phyloP scores from a whole-genome alignment of 1,284 basidiomycete species.

The Cerioporus squamosus region DNA sequence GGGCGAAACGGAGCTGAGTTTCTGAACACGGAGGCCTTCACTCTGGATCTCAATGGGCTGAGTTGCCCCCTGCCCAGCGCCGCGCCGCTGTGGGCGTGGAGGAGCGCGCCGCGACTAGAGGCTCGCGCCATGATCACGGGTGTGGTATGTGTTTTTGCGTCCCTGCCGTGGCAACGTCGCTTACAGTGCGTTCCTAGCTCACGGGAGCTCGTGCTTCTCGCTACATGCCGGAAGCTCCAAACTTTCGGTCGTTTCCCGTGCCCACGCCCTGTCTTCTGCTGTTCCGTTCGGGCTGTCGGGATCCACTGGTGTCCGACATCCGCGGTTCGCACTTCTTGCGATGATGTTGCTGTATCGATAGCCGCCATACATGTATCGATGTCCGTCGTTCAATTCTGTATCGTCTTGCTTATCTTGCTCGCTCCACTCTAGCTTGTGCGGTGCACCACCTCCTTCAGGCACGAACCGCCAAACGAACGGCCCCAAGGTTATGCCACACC shows the following conservation, averaged over 20 bases:
- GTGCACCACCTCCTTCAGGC: background rate
- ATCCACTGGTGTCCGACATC: background rate
- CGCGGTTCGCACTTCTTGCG: background rate
- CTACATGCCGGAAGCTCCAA: background rate
- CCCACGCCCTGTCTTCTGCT: background rate
- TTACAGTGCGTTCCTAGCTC: conserved; percentile 5
- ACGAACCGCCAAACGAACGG: background rate
- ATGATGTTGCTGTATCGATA: conserved; percentile 1
- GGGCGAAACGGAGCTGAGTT: conserved; percentile 19
- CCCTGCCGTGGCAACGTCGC: background rate
- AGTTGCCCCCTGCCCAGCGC: conserved; percentile 2
- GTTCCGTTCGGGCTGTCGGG: background rate
- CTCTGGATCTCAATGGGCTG: background rate
- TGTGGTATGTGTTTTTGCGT: background rate
- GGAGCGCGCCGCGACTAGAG: background rate
- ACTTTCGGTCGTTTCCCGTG: background rate
- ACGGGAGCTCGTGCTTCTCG: background rate
- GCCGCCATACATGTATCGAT: background rate
- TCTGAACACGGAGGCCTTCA: conserved; percentile 9
- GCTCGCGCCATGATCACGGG: background rate
- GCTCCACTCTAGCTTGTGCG: background rate
- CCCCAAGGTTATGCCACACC: no score
- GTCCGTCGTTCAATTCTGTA: background rate
- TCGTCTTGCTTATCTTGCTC: background rate
- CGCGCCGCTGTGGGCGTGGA: conserved; percentile 2